Base-by-base conservation (phyloP, 2,329 filamentous ascomycete species). In the Chrysosporium keratinophilum region DNA sequence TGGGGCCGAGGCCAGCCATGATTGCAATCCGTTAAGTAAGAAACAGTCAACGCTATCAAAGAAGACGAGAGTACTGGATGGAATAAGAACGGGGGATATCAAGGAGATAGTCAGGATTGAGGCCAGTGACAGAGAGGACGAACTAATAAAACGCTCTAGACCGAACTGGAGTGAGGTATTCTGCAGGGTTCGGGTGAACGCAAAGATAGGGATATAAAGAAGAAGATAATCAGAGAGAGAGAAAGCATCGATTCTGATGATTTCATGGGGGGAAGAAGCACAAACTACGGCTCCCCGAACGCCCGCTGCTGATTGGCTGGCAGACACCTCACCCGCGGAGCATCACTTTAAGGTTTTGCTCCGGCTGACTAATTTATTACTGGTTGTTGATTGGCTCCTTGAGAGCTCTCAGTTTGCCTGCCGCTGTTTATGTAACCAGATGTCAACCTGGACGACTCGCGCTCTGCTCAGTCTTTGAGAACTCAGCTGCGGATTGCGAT, bases 1-100 rank as follows among this genome's bases (percentile, higher is more conserved):
- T 70, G 56, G 75, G 80, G 61, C 71, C 76, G 65, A 72, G 74
- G 45, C 73, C 70, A 58, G 77, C 70, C 78, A 81, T 81, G 40
- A 55, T 39, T 54, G 33, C 12, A 23, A 46, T 40, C 33, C n/a
- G 34, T 19, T 31, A 34, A 46, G 39, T 35, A 7, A 45, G 37
- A 33, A 28, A 10, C 34, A 42, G 40, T 43, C n/a, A 19, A 9
- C 35, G 40, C 49, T 44, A 43, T 43, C 28, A 23, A 43, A 51
- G 12, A 14, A 40, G 31, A 37, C 45, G 20, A 19, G 7, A 4
- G n/a, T 37, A 12, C 12, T 15, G 42, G 14, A 28, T 17, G n/a
- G 19, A 45, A 37, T n/a, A 15, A 19, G 39, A 43, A 39, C 19
- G 12, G 12, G n/a, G 20, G 3, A 20, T 11, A 33, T 28, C 23